Percentiles rank a stretch among this genome's conserved stretches.
Evolutionary conservation across 2,329 filamentous ascomycete genomes (phyloP).

Genomic region (Nectriaceae sp.): DNA sequence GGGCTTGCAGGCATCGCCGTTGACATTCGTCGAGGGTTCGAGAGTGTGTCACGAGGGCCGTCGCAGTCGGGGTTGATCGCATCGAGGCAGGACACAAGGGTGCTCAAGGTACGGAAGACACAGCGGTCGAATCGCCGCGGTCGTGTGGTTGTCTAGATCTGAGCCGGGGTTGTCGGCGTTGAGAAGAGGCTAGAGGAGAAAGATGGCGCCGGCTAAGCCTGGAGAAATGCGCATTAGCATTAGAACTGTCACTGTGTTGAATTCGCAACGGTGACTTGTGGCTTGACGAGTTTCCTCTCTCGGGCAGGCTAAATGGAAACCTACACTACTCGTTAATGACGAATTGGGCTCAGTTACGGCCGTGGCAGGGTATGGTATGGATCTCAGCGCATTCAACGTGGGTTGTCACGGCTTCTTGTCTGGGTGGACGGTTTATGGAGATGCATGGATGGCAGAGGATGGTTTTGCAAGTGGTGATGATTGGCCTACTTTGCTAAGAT

Average conservation of each 20-base stretch:
- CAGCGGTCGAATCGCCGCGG: constrained; percentile 14
- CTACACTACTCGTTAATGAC: not conserved
- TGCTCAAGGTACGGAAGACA: constrained; percentile 12
- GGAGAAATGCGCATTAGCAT: constrained; percentile 20
- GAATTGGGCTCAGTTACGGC: not conserved
- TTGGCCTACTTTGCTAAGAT: not conserved
- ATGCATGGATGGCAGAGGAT: not conserved
- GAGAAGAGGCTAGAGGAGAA: constrained; percentile 8
- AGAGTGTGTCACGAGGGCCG: constrained; percentile 24
- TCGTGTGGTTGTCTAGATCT: constrained; percentile 4
- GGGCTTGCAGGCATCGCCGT: constrained; percentile 43
- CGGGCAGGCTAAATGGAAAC: not conserved
- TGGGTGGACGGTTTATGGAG: not conserved
- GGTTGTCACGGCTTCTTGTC: not conserved
- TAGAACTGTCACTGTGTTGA: constrained; percentile 17
- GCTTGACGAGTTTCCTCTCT: not conserved
- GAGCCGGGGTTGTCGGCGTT: constrained; percentile 5
- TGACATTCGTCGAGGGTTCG: constrained; percentile 17
- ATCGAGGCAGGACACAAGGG: constrained; percentile 25
- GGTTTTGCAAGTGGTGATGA: constrained; percentile 1
- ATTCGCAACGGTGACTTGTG: constrained; percentile 7
- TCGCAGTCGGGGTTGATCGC: constrained; percentile 15
- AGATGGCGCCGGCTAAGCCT: constrained; percentile 14
- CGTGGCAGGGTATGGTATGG: not conserved
- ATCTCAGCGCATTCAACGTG: not conserved